A percentile compares a stretch with the other conserved stretches of the same genome.
Conservation (phyloP, 164 flowering plant species). For the Piper betle region DNA sequence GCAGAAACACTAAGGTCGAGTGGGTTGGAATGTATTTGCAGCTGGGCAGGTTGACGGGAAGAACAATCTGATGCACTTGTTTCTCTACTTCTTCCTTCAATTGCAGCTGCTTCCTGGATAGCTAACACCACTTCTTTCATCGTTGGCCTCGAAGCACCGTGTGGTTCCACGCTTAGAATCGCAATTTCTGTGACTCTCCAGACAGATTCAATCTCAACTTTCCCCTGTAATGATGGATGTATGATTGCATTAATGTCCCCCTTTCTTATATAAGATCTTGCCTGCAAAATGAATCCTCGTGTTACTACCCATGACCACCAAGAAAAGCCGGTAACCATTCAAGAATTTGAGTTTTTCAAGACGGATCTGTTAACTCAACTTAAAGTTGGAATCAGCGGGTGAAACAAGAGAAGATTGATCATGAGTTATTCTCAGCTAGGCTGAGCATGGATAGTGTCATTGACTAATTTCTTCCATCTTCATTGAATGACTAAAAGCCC, state of each 20-base stretch:
- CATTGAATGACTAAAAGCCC: too few relatives aligned
- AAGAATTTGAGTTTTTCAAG: too few relatives aligned
- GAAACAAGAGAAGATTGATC: too few relatives aligned
- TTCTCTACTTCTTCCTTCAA: slow-evolving; percentile 42
- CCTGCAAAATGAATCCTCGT: slow-evolving; percentile 27
- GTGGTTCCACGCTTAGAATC: slow-evolving; percentile 65
- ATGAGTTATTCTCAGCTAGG: too few relatives aligned
- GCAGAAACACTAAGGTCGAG: slow-evolving; percentile 65
- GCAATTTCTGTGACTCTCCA: slow-evolving; percentile 92
- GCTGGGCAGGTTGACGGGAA: slow-evolving; percentile 34
- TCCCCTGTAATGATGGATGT: slow-evolving; percentile 47
- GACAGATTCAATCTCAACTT: slow-evolving; percentile 59
- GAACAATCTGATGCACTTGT: slow-evolving; percentile 21
- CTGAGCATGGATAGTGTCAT: too few relatives aligned
- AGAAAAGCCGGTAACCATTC: too few relatives aligned
- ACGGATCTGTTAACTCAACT: too few relatives aligned
- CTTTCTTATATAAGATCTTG: slow-evolving; percentile 62
- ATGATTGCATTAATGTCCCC: slow-evolving; percentile 66
- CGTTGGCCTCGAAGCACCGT: slow-evolving; percentile 53
- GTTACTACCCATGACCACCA: too few relatives aligned
- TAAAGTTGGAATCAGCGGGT: too few relatives aligned
- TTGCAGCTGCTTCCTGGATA: slow-evolving; percentile 76
- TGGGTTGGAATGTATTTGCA: slow-evolving; percentile 46
- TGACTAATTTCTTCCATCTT: too few relatives aligned
- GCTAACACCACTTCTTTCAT: slow-evolving; percentile 83